Evolutionary conservation across 2,329 filamentous ascomycete species (phyloP), one percentile per base, ranked within the genome.

Genomic region (Cordyceps pruinosa): DNA sequence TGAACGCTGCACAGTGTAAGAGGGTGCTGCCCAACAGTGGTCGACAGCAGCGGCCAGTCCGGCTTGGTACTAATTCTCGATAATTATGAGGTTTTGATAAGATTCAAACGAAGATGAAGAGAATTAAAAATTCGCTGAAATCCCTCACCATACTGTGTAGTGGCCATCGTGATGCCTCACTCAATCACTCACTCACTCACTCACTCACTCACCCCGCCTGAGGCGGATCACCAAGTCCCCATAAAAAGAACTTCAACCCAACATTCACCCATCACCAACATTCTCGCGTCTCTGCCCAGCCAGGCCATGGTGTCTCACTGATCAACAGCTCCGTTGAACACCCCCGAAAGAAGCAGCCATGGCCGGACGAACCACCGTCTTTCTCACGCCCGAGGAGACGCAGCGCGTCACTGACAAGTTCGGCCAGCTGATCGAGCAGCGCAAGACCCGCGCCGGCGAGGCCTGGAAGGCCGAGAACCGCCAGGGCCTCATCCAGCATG

Each of bases 341-440:
- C 3, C 28, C 10, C 2, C 7, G 2, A 2, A 25, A 23, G 0
- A 34, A 5, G 53, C 58, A 59, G 21, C 59, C 45, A 68, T 68
- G 66, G 15, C 59, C 15, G 47, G 58, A 47, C 61, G 58, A 12
- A 63, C 63, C 30, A 72, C 67, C 1, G 59, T 73, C 19, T 71
- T 69, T 41, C 63, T 72, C 59, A 68, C 70, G 1, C 61, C 61
- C 0, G 61, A 66, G 23, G 71, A 72, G 52, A 65, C 64, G 1
- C 59, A 64, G 9, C 68, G 67, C 5, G 64, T 72, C 10, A 62
- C 59, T 41, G 61, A 57, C 1, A 66, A 61, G 0, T 54, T 69
- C 34, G 61, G 63, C n/a, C 52, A 61, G n/a, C 53, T 56, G 8
- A 26, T 59, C 10, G 53, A 65, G 3, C 65, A 66, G 54, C 65